Percentiles rank a stretch among this genome's conserved stretches.
These are phyloP conservation scores for Penicillium herquei DNA, from an alignment of 495 filamentous ascomycete genomes.

Conservation along the genomic window DNA sequence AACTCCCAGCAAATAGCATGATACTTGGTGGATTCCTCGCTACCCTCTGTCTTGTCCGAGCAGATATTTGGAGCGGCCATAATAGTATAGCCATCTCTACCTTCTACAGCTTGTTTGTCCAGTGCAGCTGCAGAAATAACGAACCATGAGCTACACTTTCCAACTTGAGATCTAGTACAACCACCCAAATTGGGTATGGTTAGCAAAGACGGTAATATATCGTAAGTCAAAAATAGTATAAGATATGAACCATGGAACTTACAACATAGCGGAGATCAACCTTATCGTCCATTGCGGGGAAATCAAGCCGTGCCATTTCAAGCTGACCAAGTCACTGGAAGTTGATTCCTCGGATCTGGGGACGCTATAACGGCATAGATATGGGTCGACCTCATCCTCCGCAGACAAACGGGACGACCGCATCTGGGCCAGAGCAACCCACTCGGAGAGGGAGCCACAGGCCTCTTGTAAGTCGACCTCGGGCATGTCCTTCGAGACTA, in stretches of 20 bases:
- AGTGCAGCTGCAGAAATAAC: conserved; percentile 36
- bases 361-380: conserved; percentile 75
- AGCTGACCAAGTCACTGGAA: conserved; percentile 30
- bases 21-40: conserved; percentile 4
- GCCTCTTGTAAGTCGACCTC: conserved; percentile 56
- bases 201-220: not conserved
- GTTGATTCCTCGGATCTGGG: conserved; percentile 42
- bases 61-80: conserved; percentile 23
- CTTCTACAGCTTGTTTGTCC: conserved; percentile 38
- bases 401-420: conserved; percentile 66
- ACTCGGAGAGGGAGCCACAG: conserved; percentile 72
- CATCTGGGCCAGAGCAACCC: conserved; percentile 73
- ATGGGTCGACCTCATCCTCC: conserved; percentile 74
- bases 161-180: conserved; percentile 6
- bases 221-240: too few relatives aligned
- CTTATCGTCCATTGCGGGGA: conserved; percentile 40
- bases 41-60: not conserved
- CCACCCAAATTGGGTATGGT: conserved; percentile 10
- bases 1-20: conserved; percentile 39
- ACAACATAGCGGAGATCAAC: conserved; percentile 42
- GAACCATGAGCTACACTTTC: conserved; percentile 32
- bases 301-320: conserved; percentile 51
- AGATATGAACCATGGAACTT: conserved; percentile 14
- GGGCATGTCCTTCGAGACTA: conserved; percentile 34
- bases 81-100: conserved; percentile 47